Conservation (phyloP, 371 early-diverging fungal species). For the Mortierella sp. region DNA sequence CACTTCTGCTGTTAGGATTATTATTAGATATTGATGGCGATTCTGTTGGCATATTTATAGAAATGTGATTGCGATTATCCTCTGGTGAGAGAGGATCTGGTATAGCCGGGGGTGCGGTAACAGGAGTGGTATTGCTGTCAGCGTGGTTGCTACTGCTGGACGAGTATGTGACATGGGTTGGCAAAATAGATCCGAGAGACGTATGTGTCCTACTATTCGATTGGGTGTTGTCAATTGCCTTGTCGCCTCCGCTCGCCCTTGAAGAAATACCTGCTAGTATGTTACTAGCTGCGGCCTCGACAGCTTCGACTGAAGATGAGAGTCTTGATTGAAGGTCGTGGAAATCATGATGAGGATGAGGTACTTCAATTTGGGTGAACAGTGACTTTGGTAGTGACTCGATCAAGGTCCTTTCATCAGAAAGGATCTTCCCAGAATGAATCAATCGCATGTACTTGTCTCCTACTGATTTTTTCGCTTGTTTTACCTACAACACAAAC, state of each 20-base stretch:
- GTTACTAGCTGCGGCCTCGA: constrained; percentile 43
- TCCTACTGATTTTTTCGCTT: constrained; percentile 33
- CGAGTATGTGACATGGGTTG: constrained; percentile 32
- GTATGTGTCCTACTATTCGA: constrained; percentile 21
- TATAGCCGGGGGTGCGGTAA: neutral
- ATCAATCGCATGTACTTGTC: constrained; percentile 68
- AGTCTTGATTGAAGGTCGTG: constrained; percentile 27
- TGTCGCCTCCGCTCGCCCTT: constrained; percentile 10
- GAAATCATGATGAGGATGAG: constrained; percentile 14
- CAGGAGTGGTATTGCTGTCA: neutral
- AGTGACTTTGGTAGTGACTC: constrained; percentile 51
- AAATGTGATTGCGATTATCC: constrained; percentile 3
- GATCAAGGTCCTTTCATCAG: constrained; percentile 52
- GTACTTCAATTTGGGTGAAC: constrained; percentile 38
- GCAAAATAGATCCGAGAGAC: constrained; percentile 37
- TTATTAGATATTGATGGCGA: neutral
- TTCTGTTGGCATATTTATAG: constrained; percentile 23
- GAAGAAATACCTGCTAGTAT: constrained; percentile 43
- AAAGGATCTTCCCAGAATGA: constrained; percentile 65
- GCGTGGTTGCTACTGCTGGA: neutral
- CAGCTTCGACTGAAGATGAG: constrained; percentile 43
- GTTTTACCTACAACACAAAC: constrained; percentile 45
- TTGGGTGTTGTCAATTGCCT: constrained; percentile 10
- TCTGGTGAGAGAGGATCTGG: neutral
- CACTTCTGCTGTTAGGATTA: constrained; percentile 11